Conservation (phyloP, 768 basidiomycete species). For the Exsudoporus frostii region DNA sequence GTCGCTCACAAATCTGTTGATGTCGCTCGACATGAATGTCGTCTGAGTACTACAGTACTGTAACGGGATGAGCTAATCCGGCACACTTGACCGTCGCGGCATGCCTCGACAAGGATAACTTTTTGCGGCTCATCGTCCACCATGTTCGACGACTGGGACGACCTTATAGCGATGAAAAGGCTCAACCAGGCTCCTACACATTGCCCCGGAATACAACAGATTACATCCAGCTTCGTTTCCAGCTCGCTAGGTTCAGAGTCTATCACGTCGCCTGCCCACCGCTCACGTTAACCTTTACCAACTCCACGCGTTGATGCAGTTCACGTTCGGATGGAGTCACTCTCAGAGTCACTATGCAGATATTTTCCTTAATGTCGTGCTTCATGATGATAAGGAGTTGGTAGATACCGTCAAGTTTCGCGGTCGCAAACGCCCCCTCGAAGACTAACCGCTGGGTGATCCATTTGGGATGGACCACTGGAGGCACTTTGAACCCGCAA, state of each 20-base stretch:
- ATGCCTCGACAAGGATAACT: background rate
- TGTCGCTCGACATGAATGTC: conserved; percentile 53
- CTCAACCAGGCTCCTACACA: background rate
- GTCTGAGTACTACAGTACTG: background rate
- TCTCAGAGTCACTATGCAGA: conserved; percentile 23
- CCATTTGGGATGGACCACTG: too few relatives aligned
- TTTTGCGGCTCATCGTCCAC: background rate
- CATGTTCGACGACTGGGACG: conserved; percentile 10
- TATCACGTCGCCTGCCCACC: conserved; percentile 25
- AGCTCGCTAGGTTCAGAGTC: conserved; percentile 28
- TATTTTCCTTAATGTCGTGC: conserved; percentile 21
- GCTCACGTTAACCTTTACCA: conserved; percentile 29
- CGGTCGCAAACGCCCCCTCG: conserved; percentile 16
- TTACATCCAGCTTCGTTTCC: conserved; percentile 31
- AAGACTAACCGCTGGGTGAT: conserved; percentile 8
- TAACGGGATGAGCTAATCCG: background rate
- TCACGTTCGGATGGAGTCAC: conserved; percentile 32
- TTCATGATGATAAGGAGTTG: conserved; percentile 11
- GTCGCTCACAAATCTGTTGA: conserved; percentile 75
- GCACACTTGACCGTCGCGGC: background rate
- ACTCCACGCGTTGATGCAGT: conserved; percentile 29
- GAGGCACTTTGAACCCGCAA: conserved; percentile 11
- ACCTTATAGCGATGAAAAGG: background rate
- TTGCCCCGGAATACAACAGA: conserved; percentile 11
- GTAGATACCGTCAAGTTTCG: conserved; percentile 22